Evolutionary conservation across 768 basidiomycete genomes (phyloP).

Genomic region (Phlegmacium glaucopus): DNA sequence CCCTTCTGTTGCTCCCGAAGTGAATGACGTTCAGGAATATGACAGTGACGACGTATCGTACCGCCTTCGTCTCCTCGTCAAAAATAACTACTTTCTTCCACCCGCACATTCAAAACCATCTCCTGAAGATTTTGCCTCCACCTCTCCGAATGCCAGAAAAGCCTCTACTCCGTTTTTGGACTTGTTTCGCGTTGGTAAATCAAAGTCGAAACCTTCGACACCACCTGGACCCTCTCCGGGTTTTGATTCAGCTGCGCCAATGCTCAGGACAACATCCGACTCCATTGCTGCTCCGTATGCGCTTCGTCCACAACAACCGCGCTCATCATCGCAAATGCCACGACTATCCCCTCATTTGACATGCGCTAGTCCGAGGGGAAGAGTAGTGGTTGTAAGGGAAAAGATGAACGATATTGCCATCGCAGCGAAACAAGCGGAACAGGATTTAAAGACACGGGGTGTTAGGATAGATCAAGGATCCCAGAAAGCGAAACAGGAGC

Average conservation of each 20-base stretch:
- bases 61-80: slow-evolving; percentile 78
- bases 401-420: slow-evolving; percentile 66
- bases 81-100: slow-evolving; percentile 86
- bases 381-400: slow-evolving; percentile 83
- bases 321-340: slow-evolving; percentile 34
- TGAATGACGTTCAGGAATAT: slow-evolving; percentile 47
- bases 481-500: slow-evolving; percentile 33
- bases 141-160: slow-evolving; percentile 40
- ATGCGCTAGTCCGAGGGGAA: slow-evolving; percentile 35
- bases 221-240: slow-evolving; percentile 35
- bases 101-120: slow-evolving; percentile 84
- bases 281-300: slow-evolving; percentile 46
- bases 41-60: slow-evolving; percentile 81
- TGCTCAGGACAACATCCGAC: slow-evolving; percentile 64
- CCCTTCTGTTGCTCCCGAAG: slow-evolving; percentile 47
- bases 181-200: slow-evolving; percentile 65
- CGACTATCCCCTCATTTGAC: slow-evolving; percentile 27
- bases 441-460: slow-evolving; percentile 60
- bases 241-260: slow-evolving; percentile 39
- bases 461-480: slow-evolving; percentile 43
- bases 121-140: slow-evolving; percentile 54
- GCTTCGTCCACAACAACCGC: slow-evolving; percentile 30
- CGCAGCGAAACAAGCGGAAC: slow-evolving; percentile 75
- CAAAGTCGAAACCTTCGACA: slow-evolving; percentile 61
- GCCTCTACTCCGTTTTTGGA: slow-evolving; percentile 60